Percentiles rank a stretch among this genome's conserved stretches.
These are phyloP conservation scores for Amanita rubescens DNA, from an alignment of 768 basidiomycete species.

Conservation along the genomic window DNA sequence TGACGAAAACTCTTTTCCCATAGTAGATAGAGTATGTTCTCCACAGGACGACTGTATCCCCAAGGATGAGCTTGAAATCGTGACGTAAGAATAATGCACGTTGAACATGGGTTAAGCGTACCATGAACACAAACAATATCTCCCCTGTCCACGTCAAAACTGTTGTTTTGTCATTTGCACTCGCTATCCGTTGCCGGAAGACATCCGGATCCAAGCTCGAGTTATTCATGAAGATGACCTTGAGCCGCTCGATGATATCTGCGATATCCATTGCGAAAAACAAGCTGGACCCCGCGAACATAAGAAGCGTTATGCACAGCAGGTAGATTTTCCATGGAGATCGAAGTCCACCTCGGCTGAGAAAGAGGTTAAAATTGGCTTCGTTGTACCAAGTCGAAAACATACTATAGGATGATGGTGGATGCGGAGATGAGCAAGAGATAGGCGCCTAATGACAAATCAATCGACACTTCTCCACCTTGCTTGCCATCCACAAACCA, in stretches of 20 bases:
- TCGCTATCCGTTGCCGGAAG: constrained; percentile 13
- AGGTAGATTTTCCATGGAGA: constrained; percentile 14
- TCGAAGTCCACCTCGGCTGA: constrained; percentile 14
- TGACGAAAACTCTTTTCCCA: constrained; percentile 12
- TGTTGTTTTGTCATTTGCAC: constrained; percentile 16
- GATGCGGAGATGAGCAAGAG: constrained; percentile 12
- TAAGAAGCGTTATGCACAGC: constrained; percentile 16
- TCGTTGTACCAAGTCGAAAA: neutral
- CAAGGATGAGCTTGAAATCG: constrained; percentile 18
- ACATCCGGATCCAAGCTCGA: constrained; percentile 8
- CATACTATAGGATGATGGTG: constrained; percentile 12
- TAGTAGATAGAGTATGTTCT: constrained; percentile 20
- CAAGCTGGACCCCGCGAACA: constrained; percentile 21
- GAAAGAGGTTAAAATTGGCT: neutral
- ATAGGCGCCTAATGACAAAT: constrained; percentile 8
- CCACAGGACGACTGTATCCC: constrained; percentile 26
- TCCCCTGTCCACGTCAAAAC: constrained; percentile 22
- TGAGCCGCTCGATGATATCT: constrained; percentile 20
- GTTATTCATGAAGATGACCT: constrained; percentile 18
- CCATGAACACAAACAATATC: constrained; percentile 25
- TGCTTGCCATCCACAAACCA: constrained; percentile 5
- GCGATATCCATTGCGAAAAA: constrained; percentile 21
- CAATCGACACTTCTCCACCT: neutral
- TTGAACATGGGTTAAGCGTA: neutral
- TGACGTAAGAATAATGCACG: neutral